These are phyloP conservation scores for Phaffomyces opuntiae DNA, from an alignment of 805 yeast genomes.

Conservation along the genomic window DNA sequence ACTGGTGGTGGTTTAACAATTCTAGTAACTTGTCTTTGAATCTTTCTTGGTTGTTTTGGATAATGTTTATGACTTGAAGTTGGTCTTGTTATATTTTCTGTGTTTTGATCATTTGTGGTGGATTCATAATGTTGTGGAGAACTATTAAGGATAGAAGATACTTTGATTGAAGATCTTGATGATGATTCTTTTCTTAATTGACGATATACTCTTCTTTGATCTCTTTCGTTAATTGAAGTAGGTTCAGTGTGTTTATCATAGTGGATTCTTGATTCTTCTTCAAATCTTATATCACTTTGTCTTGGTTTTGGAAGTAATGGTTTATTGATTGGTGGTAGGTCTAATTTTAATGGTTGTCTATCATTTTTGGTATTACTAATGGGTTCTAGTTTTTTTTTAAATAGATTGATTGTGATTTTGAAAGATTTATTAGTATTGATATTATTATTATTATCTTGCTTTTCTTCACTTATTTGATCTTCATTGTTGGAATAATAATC, in stretches of 20 bases:
- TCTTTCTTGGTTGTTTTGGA: neutral
- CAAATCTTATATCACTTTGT: slow-evolving; percentile 5
- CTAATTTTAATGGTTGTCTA: no score
- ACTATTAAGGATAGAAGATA: neutral
- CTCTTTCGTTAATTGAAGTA: neutral
- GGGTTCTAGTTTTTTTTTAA: no score
- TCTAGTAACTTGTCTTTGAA: neutral
- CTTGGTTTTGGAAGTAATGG: neutral
- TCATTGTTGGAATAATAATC: neutral
- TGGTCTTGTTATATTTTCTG: neutral
- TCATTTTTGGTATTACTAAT: no score
- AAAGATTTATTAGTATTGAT: no score
- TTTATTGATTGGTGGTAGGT: neutral
- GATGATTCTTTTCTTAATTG: neutral
- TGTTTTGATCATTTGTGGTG: neutral
- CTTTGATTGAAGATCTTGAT: no score
- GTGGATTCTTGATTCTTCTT: slow-evolving; percentile 2
- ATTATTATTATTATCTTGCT: no score
- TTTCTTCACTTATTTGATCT: neutral
- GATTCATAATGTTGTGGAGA: neutral
- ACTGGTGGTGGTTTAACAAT: slow-evolving; percentile 1
- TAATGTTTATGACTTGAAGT: neutral
- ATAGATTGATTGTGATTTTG: no score
- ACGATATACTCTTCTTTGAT: slow-evolving; percentile 5
- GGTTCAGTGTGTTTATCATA: slow-evolving; percentile 1